These are phyloP conservation scores for Leishmania martiniquensis DNA, from an alignment of 208 protist genomes.

Conservation along the genomic window DNA sequence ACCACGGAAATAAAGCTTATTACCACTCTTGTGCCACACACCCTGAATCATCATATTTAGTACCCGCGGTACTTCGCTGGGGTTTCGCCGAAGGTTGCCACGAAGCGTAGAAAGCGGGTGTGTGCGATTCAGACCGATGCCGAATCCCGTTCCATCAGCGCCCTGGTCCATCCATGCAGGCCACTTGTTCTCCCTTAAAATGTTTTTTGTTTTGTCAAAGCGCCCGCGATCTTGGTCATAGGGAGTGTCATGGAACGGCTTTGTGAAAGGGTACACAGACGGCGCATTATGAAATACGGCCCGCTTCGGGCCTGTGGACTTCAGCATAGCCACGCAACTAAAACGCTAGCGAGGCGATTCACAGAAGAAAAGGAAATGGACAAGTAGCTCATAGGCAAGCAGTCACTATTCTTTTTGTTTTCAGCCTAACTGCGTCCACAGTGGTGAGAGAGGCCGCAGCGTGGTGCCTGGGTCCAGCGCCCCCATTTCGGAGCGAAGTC, in stretches of 20 bases:
- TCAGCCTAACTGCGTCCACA: not conserved
- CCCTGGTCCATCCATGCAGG: conserved; percentile 91
- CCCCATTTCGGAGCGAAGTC: not conserved
- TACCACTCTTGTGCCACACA: conserved; percentile 91
- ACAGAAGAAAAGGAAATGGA: conserved; percentile 13
- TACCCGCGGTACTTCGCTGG: conserved; percentile 73
- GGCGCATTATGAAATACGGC: conserved; percentile 89
- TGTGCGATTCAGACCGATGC: conserved; percentile 82
- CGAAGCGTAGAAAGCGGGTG: conserved; percentile 84
- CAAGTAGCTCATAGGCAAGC: too few relatives aligned
- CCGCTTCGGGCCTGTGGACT: conserved; percentile 19
- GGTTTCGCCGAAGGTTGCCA: conserved; percentile 70
- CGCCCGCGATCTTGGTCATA: conserved; percentile 76
- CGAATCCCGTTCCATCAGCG: conserved; percentile 84
- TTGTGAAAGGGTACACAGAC: conserved; percentile 81
- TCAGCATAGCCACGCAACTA: conserved; percentile 15
- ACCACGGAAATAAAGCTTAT: conserved; percentile 88
- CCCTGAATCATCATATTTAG: conserved; percentile 92
- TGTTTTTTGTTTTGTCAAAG: conserved; percentile 54
- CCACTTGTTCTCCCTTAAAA: conserved; percentile 52
- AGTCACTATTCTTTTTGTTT: not conserved
- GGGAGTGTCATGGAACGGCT: conserved; percentile 90
- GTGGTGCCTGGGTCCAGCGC: not conserved
- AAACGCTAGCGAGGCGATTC: not conserved
- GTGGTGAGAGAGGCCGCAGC: not conserved